A percentile compares a stretch with the other conserved stretches of the same genome.
Evolutionary conservation across 306 rosid genomes (phyloP).

Genomic region (Begonia fuchsioides): DNA sequence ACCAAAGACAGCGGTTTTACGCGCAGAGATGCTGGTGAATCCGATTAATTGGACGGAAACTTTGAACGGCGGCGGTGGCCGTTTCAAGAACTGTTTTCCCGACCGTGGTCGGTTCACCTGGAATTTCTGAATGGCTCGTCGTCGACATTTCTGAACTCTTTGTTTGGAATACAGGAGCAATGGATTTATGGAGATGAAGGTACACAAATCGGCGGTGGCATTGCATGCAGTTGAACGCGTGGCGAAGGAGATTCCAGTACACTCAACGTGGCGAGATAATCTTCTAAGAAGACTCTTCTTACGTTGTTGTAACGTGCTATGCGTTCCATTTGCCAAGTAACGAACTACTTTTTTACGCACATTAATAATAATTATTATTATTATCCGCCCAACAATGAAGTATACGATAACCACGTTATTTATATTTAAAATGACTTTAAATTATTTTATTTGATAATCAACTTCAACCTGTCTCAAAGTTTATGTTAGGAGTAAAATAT

Average conservation of each 20-base stretch:
- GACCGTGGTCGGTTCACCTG: slow-evolving; percentile 40
- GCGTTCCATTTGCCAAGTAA: too few species aligned
- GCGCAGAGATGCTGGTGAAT: slow-evolving; percentile 96
- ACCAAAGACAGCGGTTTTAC: slow-evolving; percentile 10
- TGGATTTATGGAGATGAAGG: too few species aligned
- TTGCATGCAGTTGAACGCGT: slow-evolving; percentile 3
- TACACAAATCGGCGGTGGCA: background rate
- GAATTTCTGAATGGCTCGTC: slow-evolving; percentile 3
- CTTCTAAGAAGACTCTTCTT: background rate
- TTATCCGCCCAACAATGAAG: too few species aligned
- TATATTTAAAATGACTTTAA: too few species aligned
- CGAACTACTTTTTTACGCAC: too few species aligned
- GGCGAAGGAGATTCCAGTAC: background rate
- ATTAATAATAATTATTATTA: too few species aligned
- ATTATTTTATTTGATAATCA: too few species aligned
- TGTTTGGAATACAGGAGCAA: too few species aligned
- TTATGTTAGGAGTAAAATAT: too few species aligned
- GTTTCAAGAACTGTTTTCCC: slow-evolving; percentile 38
- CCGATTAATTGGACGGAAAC: slow-evolving; percentile 43
- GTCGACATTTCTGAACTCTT: background rate
- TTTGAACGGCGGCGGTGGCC: slow-evolving; percentile 47
- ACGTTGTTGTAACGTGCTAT: too few species aligned
- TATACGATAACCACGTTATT: too few species aligned
- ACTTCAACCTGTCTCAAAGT: too few species aligned
- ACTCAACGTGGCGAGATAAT: background rate